Evolutionary conservation across 176 grass and related monocot genomes (phyloP).

Genomic region (Typha latifolia): DNA sequence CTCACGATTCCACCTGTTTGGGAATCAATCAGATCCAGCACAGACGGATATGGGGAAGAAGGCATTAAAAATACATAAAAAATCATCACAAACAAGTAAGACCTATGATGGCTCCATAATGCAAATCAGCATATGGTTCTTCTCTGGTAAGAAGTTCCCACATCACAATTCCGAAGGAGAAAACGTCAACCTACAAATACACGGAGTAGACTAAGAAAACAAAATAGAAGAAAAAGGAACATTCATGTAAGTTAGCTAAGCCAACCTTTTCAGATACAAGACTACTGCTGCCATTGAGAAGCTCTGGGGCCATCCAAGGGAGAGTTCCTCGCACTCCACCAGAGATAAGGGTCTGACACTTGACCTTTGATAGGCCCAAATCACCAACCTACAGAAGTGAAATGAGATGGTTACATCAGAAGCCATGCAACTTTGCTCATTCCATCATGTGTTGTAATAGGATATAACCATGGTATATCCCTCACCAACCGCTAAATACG

Average conservation of each 20-base stretch:
- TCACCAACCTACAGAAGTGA: constrained; percentile 60
- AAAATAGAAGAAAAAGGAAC: constrained; percentile 2
- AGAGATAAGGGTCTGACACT: constrained; percentile 85
- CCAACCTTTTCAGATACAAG: constrained; percentile 90
- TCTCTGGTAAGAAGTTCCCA: constrained; percentile 94
- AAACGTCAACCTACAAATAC: constrained; percentile 71
- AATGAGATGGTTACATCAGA: background rate
- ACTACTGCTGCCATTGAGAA: constrained; percentile 79
- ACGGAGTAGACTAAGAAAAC: background rate
- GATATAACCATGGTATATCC: too few species aligned
- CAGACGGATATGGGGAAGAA: background rate
- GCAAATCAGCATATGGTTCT: constrained; percentile 80
- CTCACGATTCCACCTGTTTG: constrained; percentile 85
- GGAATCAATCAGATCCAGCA: background rate
- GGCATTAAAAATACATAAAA: background rate
- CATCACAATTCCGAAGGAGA: constrained; percentile 95
- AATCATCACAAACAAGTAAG: background rate
- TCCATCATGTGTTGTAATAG: too few species aligned
- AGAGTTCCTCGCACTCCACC: constrained; percentile 95
- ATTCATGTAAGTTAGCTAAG: background rate
- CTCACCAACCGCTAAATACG: too few species aligned
- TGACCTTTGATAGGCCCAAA: constrained; percentile 93
- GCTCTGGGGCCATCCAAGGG: constrained; percentile 98
- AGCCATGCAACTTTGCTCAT: background rate
- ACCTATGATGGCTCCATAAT: constrained; percentile 96